Percentiles rank a stretch among this genome's conserved stretches.
Conservation (phyloP, 1,284 basidiomycete genomes). For the Moniliophthora roreri region DNA sequence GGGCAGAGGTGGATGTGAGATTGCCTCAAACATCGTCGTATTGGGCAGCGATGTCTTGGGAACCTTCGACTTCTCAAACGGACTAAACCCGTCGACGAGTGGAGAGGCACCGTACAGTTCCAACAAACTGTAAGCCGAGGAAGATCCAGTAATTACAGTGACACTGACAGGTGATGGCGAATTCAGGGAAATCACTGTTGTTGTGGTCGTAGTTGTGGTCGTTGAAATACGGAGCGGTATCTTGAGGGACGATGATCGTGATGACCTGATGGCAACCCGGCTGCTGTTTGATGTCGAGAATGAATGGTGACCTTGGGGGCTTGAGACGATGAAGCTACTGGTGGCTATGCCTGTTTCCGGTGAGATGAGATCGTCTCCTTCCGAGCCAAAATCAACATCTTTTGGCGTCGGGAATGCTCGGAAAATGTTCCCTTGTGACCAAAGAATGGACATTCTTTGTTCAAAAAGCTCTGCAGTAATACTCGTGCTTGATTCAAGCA, state of each 20-base stretch:
- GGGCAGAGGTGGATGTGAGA: neutral
- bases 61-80: neutral
- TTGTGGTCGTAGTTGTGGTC: constrained; percentile 11
- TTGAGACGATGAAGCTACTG: neutral
- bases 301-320: constrained; percentile 1
- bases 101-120: constrained; percentile 13
- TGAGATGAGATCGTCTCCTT: neutral
- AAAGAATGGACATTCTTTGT: constrained; percentile 10
- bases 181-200: constrained; percentile 9
- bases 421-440: constrained; percentile 14
- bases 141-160: constrained; percentile 9
- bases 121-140: constrained; percentile 12
- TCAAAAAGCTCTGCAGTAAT: constrained; percentile 6
- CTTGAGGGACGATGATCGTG: constrained; percentile 8
- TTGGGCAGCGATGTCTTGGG: neutral
- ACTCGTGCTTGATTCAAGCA: constrained; percentile 9
- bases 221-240: neutral
- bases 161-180: constrained; percentile 9
- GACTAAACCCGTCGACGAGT: neutral
- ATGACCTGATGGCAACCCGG: constrained; percentile 5
- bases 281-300: neutral
- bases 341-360: neutral
- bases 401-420: constrained; percentile 13
- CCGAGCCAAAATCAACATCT: constrained; percentile 2
- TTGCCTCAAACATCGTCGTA: neutral